Base-by-base conservation (phyloP, 1,284 basidiomycete species). In the Neonothopanus nambi region DNA sequence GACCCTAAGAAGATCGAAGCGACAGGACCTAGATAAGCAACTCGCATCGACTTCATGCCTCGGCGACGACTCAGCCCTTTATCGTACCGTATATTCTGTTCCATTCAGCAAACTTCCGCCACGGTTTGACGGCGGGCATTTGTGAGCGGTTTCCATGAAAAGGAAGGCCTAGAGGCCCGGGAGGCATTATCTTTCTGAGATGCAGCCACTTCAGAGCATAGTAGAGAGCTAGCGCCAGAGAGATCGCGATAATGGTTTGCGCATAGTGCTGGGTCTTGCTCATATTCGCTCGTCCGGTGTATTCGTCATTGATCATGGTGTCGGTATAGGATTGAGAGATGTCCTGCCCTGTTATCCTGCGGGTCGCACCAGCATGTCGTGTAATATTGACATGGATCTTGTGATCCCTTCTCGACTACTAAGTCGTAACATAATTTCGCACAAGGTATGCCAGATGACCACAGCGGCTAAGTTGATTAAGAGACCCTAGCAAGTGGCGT, bases 1-100 rank as follows among this genome's bases (percentile, higher is more conserved):
- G 70, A 70, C 3, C 79, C 79, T 28, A 84, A 66, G 57, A 80
- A 77, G 5, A 87, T 70, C 15, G 77, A 79, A 21, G 82, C 70
- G 26, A 83, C 75, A 1, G 82, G 75, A 1, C 79, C 81, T 68
- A 45, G 28, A 26, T n/a, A n/a, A 24, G 11, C 26, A 11, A 28
- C 11, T 28, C 26, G 11, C 26, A 28, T 5, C 11, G 26, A 20
- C 21, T 24, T 26, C 44, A 45, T 33, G n/a, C 28, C 1, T 15
- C 15, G 28, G 21, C 18, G 33, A 45, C 40, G 17, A 30, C 9
- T 24, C 8, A 26, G 35, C 30, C 26, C 3, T 38, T 21, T 15
- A 2, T 53, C 68, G 39, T 55, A 76, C 77, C 79, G 57, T 80
- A 81, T 50, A 70, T 60, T 40, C 66, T 65, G 53, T 76, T 79